Conservation (phyloP, 495 filamentous ascomycete species). For the Hamigera avellanea region DNA sequence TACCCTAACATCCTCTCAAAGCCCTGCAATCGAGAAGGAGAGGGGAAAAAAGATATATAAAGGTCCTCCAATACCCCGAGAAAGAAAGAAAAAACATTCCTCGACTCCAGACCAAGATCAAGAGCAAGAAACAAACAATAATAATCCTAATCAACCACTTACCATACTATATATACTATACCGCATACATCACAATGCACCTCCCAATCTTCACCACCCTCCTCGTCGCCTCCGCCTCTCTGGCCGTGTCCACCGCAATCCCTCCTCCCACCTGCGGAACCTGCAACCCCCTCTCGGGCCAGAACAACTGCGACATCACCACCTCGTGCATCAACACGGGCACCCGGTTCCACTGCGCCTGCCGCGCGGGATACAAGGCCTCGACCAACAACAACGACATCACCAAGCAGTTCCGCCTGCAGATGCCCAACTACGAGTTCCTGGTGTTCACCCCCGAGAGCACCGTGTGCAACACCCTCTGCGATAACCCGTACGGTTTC, state of each 20-base stretch:
- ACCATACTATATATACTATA: too few relatives aligned
- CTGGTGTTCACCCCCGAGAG: conserved; percentile 30
- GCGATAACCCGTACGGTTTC: conserved; percentile 21
- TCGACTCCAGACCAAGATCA: too few relatives aligned
- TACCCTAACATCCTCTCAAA: too few relatives aligned
- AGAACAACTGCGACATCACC: conserved; percentile 30
- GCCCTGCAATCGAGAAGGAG: too few relatives aligned
- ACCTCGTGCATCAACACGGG: conserved; percentile 48
- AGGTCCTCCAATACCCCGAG: too few relatives aligned
- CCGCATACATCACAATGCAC: too few relatives aligned
- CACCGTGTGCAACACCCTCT: conserved; percentile 27
- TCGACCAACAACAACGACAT: conserved; percentile 21
- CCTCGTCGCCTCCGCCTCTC: conserved; percentile 12
- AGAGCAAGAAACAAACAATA: too few relatives aligned
- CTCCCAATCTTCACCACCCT: conserved; percentile 1
- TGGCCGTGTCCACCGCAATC: conserved; percentile 14
- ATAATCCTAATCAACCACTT: too few relatives aligned
- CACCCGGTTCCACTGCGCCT: conserved; percentile 66
- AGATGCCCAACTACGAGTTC: conserved; percentile 30
- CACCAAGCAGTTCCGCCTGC: conserved; percentile 25
- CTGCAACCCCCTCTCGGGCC: conserved; percentile 31
- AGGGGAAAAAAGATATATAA: too few relatives aligned
- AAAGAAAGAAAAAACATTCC: too few relatives aligned
- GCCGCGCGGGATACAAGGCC: conserved; percentile 55
- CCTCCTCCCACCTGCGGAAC: conserved; percentile 19